phyloP scores from a whole-genome alignment of 1,284 basidiomycete species.

The Singerocomus rubriflavus region DNA sequence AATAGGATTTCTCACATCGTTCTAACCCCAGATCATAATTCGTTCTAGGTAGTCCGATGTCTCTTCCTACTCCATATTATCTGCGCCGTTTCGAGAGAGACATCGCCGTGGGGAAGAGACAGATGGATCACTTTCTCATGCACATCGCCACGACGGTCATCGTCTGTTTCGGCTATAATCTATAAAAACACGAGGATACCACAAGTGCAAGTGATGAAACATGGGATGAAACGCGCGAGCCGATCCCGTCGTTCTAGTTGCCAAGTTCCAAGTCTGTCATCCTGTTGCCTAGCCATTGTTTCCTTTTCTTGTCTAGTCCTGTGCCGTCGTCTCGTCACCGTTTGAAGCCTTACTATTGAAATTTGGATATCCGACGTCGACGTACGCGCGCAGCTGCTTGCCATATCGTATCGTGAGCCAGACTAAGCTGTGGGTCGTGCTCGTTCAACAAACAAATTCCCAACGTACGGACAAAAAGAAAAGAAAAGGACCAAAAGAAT shows the following conservation, averaged over 20 bases:
- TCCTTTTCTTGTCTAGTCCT: neutral
- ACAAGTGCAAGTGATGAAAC: too few relatives aligned
- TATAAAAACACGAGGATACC: neutral
- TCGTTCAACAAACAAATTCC: too few relatives aligned
- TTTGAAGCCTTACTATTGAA: slow-evolving; percentile 4
- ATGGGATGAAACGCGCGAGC: too few relatives aligned
- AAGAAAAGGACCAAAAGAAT: neutral
- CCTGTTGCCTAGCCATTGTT: neutral
- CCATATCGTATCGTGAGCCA: slow-evolving; percentile 45
- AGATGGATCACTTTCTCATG: too few relatives aligned
- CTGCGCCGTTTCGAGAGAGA: too few relatives aligned
- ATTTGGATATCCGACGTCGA: slow-evolving; percentile 43
- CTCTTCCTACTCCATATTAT: too few relatives aligned
- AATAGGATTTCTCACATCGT: too few relatives aligned
- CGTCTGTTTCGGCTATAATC: neutral
- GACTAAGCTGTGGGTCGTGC: slow-evolving; percentile 33
- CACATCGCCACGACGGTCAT: too few relatives aligned
- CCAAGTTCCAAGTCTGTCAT: neutral
- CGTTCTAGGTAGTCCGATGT: too few relatives aligned
- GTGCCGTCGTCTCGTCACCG: neutral
- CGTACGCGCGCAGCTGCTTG: slow-evolving; percentile 43
- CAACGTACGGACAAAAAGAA: too few relatives aligned
- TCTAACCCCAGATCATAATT: too few relatives aligned
- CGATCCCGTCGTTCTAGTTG: neutral
- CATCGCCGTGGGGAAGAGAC: too few relatives aligned